Conservation (phyloP, 768 basidiomycete species). For the Auricularia sp. region DNA sequence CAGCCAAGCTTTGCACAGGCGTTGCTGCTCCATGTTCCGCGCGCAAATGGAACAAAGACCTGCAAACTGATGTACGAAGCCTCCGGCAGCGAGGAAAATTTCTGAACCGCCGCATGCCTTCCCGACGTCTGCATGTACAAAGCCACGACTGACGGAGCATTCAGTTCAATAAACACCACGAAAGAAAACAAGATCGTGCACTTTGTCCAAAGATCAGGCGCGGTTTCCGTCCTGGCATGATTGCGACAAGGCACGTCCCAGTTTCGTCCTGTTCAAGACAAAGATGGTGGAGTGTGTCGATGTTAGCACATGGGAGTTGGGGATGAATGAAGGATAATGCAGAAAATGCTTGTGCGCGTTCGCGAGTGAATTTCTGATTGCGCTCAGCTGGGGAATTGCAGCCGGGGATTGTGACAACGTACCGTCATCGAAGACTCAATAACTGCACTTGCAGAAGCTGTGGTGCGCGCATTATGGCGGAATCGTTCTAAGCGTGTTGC, state of each 20-base stretch:
- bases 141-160: neutral
- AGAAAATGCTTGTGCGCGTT: neutral
- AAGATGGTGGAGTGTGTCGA: neutral
- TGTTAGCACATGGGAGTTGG: neutral
- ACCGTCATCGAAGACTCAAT: neutral
- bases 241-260: neutral
- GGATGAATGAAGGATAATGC: neutral
- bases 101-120: neutral
- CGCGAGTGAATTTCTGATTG: neutral
- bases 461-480: neutral
- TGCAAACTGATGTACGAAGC: neutral
- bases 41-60: neutral
- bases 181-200: neutral
- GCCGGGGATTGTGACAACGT: neutral
- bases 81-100: neutral
- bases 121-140: neutral
- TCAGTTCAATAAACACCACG: neutral
- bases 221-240: neutral
- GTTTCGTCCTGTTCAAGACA: neutral
- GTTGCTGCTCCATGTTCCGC: neutral
- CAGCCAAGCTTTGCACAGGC: neutral
- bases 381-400: neutral
- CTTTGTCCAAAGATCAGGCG: neutral
- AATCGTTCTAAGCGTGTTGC: neutral
- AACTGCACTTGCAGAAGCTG: neutral